phyloP scores from a whole-genome alignment of 441 rosid genomes.

The Erysimum pusillum region DNA sequence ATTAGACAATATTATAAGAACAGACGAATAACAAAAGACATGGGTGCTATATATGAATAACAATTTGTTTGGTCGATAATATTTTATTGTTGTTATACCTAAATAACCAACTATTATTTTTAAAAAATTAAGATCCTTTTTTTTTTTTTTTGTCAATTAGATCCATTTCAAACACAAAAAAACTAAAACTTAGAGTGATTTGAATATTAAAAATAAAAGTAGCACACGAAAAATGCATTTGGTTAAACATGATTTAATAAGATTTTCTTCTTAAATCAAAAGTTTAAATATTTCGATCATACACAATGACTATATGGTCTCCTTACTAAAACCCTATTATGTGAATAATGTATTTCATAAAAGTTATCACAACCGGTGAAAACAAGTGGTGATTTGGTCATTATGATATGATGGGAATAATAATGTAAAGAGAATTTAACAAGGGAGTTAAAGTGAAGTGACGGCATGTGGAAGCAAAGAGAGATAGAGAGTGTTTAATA shows the following conservation, averaged over 20 bases:
- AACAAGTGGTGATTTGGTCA: slow-evolving; percentile 25
- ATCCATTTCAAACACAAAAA: too few species aligned
- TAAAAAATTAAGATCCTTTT: too few species aligned
- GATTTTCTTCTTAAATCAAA: too few species aligned
- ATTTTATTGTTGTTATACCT: slow-evolving; percentile 7
- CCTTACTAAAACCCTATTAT: neutral
- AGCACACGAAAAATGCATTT: neutral
- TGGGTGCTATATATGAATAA: slow-evolving; percentile 18
- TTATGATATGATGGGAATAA: neutral
- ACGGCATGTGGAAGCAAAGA: slow-evolving; percentile 49
- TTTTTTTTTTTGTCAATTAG: too few species aligned
- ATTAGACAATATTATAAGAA: slow-evolving; percentile 26
- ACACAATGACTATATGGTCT: neutral
- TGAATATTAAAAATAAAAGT: neutral
- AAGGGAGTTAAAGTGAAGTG: slow-evolving; percentile 37
- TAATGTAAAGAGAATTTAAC: slow-evolving; percentile 19
- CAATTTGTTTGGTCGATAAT: neutral
- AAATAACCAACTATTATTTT: neutral
- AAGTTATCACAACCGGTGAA: neutral
- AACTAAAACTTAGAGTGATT: neutral
- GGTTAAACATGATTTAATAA: neutral
- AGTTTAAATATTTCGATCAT: neutral
- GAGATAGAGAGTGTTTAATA: slow-evolving; percentile 12
- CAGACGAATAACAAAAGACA: slow-evolving; percentile 26
- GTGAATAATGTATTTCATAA: neutral